phyloP scores from a whole-genome alignment of 352 stramenopile genomes.

The Phytopythium delawarense region DNA sequence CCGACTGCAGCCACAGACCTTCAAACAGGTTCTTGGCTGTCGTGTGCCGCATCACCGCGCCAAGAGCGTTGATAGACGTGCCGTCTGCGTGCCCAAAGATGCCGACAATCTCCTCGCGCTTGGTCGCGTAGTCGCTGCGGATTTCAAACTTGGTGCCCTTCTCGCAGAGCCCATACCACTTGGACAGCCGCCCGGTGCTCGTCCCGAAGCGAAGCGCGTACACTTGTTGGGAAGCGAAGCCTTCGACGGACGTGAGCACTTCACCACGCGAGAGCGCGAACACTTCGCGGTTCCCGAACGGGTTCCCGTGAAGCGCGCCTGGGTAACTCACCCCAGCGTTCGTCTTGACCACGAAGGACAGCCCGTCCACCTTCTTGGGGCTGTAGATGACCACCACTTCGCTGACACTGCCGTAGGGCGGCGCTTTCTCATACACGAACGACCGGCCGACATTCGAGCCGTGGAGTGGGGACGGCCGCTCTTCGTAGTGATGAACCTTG shows the following conservation, averaged over 20 bases:
- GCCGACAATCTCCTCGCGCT: constrained; percentile 68
- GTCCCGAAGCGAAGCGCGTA: constrained; percentile 66
- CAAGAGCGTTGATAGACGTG: constrained; percentile 61
- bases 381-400: constrained; percentile 59
- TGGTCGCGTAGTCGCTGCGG: constrained; percentile 37
- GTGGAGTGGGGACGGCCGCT: constrained; percentile 44
- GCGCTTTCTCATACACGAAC: constrained; percentile 63
- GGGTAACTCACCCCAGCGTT: constrained; percentile 37
- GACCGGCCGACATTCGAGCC: constrained; percentile 30
- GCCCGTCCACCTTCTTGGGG: constrained; percentile 65
- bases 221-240: constrained; percentile 69
- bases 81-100: constrained; percentile 61
- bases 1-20: constrained; percentile 58
- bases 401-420: constrained; percentile 60
- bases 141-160: constrained; percentile 68
- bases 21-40: constrained; percentile 77
- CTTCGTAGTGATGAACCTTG: constrained; percentile 58
- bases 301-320: constrained; percentile 55
- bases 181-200: constrained; percentile 48
- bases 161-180: constrained; percentile 74
- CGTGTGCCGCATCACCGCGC: constrained; percentile 57
- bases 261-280: constrained; percentile 55
- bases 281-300: constrained; percentile 60
- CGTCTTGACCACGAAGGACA: constrained; percentile 58
- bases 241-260: constrained; percentile 57